A percentile compares a stretch with the other conserved stretches of the same genome.
These are phyloP conservation scores for Nothopassalora personata DNA, from an alignment of 2,329 filamentous ascomycete genomes.

Conservation along the genomic window DNA sequence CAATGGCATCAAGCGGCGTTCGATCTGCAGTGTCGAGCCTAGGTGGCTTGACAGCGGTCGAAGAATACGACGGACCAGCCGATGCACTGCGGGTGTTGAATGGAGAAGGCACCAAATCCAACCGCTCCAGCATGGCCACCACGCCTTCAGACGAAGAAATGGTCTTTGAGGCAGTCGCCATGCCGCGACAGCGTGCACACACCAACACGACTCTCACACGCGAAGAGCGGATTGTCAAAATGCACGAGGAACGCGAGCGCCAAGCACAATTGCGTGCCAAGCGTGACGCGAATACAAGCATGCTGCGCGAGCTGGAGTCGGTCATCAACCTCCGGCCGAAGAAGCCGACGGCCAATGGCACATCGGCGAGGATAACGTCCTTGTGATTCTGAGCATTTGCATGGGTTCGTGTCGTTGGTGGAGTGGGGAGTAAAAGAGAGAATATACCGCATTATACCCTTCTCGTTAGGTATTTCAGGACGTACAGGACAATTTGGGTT, in stretches of 20 bases:
- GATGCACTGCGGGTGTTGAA: slow-evolving; percentile 74
- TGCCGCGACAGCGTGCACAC: slow-evolving; percentile 52
- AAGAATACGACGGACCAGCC: slow-evolving; percentile 51
- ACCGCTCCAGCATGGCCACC: slow-evolving; percentile 47
- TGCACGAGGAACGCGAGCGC: slow-evolving; percentile 77
- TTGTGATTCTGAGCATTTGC: background rate
- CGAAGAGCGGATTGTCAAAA: slow-evolving; percentile 81
- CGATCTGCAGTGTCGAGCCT: slow-evolving; percentile 50
- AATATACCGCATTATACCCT: background rate
- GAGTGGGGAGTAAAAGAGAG: background rate
- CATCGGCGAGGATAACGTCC: slow-evolving; percentile 4
- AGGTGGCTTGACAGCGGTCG: slow-evolving; percentile 56
- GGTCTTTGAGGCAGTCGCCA: slow-evolving; percentile 85
- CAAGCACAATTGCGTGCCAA: slow-evolving; percentile 68
- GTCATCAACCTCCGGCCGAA: slow-evolving; percentile 54
- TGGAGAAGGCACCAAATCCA: slow-evolving; percentile 51
- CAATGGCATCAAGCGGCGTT: slow-evolving; percentile 43
- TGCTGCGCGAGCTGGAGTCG: slow-evolving; percentile 89
- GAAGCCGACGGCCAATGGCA: slow-evolving; percentile 10
- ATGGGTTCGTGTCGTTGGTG: background rate
- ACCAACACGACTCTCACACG: slow-evolving; percentile 61
- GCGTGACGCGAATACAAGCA: slow-evolving; percentile 74
- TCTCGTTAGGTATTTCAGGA: background rate
- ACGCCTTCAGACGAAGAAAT: slow-evolving; percentile 58
- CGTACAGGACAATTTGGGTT: background rate